Conservation (phyloP, 345 rosid genomes). For the Salix caprea region DNA sequence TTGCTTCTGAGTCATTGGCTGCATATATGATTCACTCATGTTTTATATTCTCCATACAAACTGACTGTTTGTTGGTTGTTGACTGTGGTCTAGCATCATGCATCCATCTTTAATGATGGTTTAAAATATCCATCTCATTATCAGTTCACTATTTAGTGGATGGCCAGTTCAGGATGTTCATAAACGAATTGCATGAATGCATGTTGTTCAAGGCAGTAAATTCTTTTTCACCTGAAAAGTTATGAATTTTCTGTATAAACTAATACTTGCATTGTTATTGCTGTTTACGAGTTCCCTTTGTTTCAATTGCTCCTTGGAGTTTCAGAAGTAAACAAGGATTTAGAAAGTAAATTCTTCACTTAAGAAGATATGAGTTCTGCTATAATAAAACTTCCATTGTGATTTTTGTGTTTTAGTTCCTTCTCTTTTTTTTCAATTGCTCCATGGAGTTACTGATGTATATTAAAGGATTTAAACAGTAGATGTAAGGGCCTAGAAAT, state of each 20-base stretch:
- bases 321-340: neutral
- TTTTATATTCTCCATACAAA: neutral
- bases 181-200: neutral
- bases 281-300: neutral
- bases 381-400: neutral
- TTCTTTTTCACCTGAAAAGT: neutral
- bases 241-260: neutral
- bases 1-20: neutral
- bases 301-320: conserved; percentile 7
- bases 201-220: neutral
- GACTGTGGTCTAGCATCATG: neutral
- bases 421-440: no score
- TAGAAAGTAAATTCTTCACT: neutral
- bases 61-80: neutral
- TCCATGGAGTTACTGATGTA: no score
- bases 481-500: neutral
- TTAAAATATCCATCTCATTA: neutral
- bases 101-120: neutral
- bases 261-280: neutral
- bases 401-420: neutral
- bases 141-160: neutral
- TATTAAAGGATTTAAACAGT: neutral
- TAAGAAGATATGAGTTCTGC: neutral
- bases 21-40: neutral
- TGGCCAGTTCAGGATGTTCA: neutral